A percentile compares a stretch with the other conserved stretches of the same genome.
These are phyloP conservation scores for Tephrocybe sp. DNA, from an alignment of 768 basidiomycete species.

Conservation along the genomic window DNA sequence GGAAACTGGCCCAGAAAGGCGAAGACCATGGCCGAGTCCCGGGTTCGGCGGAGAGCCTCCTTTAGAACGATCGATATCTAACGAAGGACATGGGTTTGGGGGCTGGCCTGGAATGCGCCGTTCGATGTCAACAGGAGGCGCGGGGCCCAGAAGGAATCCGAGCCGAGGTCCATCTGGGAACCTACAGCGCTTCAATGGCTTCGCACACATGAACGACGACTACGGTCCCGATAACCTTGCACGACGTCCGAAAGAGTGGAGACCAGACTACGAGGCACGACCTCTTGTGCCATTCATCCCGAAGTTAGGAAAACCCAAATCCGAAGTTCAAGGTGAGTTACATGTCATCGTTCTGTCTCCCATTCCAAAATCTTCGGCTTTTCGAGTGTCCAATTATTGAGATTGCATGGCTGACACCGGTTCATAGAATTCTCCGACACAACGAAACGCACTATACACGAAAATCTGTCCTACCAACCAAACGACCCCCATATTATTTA, in stretches of 20 bases:
- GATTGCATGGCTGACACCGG: slow-evolving; percentile 17
- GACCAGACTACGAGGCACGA: slow-evolving; percentile 35
- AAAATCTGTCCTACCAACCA: slow-evolving; percentile 26
- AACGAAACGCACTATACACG: slow-evolving; percentile 27
- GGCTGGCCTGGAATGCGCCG: slow-evolving; percentile 15
- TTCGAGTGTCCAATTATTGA: not conserved
- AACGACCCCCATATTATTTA: slow-evolving; percentile 37
- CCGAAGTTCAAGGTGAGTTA: slow-evolving; percentile 34
- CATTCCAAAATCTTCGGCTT: too few relatives aligned
- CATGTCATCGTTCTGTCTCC: too few relatives aligned
- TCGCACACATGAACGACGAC: slow-evolving; percentile 17
- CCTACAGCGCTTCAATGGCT: slow-evolving; percentile 20
- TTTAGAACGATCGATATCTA: slow-evolving; percentile 19
- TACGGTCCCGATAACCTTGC: slow-evolving; percentile 35
- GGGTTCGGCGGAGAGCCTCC: slow-evolving; percentile 7
- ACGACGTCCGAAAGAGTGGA: slow-evolving; percentile 41
- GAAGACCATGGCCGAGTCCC: slow-evolving; percentile 12
- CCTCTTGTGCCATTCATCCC: slow-evolving; percentile 24
- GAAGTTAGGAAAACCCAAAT: slow-evolving; percentile 24
- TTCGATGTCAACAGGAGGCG: slow-evolving; percentile 7
- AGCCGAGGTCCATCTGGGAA: slow-evolving; percentile 5
- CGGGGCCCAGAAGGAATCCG: not conserved
- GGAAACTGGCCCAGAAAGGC: not conserved
- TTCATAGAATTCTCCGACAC: slow-evolving; percentile 24
- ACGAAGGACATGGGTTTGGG: slow-evolving; percentile 1